Evolutionary conservation across 1,284 basidiomycete species (phyloP).

Genomic region (Mixia osmundae): DNA sequence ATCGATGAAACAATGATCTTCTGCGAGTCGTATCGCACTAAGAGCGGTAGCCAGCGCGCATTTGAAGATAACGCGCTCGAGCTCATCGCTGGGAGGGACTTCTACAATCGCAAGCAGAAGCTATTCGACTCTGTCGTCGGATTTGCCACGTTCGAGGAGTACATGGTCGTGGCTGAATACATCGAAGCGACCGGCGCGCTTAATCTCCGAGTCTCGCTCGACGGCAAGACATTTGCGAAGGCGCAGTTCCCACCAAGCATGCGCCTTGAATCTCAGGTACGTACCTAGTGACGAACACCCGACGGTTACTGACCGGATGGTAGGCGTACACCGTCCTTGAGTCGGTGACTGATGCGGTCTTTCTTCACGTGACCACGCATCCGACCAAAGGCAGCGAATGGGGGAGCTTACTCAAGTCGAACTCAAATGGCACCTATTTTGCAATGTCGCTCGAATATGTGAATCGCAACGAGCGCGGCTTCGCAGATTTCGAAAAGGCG

Average conservation of each 20-base stretch:
- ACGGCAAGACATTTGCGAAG: conserved; percentile 58
- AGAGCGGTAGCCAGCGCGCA: conserved; percentile 49
- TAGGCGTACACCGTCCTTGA: conserved; percentile 88
- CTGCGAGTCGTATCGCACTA: conserved; percentile 68
- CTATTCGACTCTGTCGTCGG: conserved; percentile 75
- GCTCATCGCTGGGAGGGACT: conserved; percentile 52
- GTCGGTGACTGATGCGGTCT: conserved; percentile 74
- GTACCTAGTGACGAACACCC: too few relatives aligned
- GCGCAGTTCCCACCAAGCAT: conserved; percentile 76
- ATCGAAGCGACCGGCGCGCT: conserved; percentile 32
- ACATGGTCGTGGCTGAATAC: conserved; percentile 52
- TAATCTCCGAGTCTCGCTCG: conserved; percentile 71
- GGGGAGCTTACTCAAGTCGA: conserved; percentile 86
- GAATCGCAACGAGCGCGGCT: conserved; percentile 66
- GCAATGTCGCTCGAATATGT: conserved; percentile 62
- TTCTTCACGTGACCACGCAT: conserved; percentile 86
- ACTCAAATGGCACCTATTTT: conserved; percentile 95
- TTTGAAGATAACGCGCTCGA: conserved; percentile 41
- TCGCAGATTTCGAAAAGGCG: conserved; percentile 97
- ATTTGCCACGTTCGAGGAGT: conserved; percentile 91
- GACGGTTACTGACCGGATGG: too few relatives aligned
- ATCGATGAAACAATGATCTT: conserved; percentile 69
- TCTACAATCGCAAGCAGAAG: conserved; percentile 43
- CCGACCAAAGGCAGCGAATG: conserved; percentile 46
- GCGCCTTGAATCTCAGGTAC: conserved; percentile 67